Evolutionary conservation across 2,329 filamentous ascomycete genomes (phyloP).

Genomic region (Aureobasidium zeae): DNA sequence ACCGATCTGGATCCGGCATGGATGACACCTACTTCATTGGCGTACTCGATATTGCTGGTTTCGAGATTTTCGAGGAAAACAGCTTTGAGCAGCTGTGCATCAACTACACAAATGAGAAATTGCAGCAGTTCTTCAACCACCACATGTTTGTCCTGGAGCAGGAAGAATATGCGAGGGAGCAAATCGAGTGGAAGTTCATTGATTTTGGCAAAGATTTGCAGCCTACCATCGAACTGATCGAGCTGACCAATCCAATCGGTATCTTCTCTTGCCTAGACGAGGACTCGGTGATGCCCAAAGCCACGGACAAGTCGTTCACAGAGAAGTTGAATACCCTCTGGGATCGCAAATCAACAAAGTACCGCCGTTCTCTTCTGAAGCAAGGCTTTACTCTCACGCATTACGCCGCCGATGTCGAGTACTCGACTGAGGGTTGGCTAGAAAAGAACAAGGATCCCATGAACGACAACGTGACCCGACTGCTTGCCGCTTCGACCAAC

Average conservation of each 20-base stretch:
- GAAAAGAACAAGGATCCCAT: slow-evolving; percentile 99
- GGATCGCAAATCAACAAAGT: slow-evolving; percentile 93
- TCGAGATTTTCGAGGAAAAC: slow-evolving; percentile 97
- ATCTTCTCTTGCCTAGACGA: slow-evolving; percentile 98
- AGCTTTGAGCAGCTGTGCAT: slow-evolving; percentile 99
- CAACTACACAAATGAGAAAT: slow-evolving; percentile 98
- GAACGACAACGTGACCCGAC: slow-evolving; percentile 89
- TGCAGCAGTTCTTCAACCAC: slow-evolving; percentile 99
- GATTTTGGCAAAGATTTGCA: slow-evolving; percentile 96
- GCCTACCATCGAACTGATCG: slow-evolving; percentile 94
- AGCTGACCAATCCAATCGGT: slow-evolving; percentile 91
- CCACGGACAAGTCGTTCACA: slow-evolving; percentile 91
- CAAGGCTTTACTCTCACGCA: slow-evolving; percentile 95
- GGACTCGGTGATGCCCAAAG: slow-evolving; percentile 98
- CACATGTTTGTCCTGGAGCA: slow-evolving; percentile 99
- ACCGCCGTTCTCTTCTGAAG: slow-evolving; percentile 74
- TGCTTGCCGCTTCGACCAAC: slow-evolving; percentile 74
- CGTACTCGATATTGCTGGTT: slow-evolving; percentile 96
- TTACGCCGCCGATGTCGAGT: slow-evolving; percentile 96
- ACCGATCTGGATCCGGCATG: slow-evolving; percentile 69
- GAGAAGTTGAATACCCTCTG: slow-evolving; percentile 95
- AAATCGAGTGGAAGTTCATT: slow-evolving; percentile 99
- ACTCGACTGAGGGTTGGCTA: slow-evolving; percentile 87
- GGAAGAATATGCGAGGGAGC: slow-evolving; percentile 92
- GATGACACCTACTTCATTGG: slow-evolving; percentile 96